Base-by-base conservation (phyloP, 78 protist genomes). In the Emiliania huxleyi region DNA sequence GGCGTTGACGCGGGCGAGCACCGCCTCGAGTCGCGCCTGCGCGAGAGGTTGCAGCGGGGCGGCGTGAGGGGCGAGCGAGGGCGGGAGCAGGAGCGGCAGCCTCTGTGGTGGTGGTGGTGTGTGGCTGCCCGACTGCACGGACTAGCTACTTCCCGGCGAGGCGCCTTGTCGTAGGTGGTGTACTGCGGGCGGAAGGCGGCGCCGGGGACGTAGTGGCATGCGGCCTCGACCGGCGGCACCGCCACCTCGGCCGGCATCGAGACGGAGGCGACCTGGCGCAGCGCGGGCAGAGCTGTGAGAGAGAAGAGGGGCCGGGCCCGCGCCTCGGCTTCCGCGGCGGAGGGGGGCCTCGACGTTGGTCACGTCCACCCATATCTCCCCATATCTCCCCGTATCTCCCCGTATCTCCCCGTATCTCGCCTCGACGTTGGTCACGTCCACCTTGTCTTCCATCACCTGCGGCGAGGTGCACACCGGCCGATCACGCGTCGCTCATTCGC, bases 391-490 rank as follows among this genome's bases (percentile, higher is more conserved):
- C n/a, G n/a, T n/a, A n/a, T n/a, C n/a, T n/a, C n/a, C n/a, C n/a
- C n/a, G n/a, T n/a, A n/a, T n/a, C n/a, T n/a, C n/a, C n/a, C n/a
- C n/a, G n/a, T n/a, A n/a, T 4, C 55, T 4, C 55, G 55, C 55
- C 55, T 62, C 52, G 37, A 81, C 52, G 55, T 81, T 81, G 2
- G 56, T 29, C 38, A 4, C 55, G 37, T 44, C 95, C 62, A 99
- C 69, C 84, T 96, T 96, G 88, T 99, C 99, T 92, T 99, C 99
- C 99, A 99, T 99, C n/a, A 98, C 99, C 92, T 98, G 98, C 75
- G 19, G 37, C 33, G 11, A 15, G 12, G 12, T 5, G 37, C 44
- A 12, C 83, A 18, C 83, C 83, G 2, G 91, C 4, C 23, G 62
- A 15, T 52, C 15, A 52, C 62, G 15, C 8, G 62, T 8, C 62